phyloP scores from a whole-genome alignment of 768 basidiomycete species.

The Lentinula aciculospora region DNA sequence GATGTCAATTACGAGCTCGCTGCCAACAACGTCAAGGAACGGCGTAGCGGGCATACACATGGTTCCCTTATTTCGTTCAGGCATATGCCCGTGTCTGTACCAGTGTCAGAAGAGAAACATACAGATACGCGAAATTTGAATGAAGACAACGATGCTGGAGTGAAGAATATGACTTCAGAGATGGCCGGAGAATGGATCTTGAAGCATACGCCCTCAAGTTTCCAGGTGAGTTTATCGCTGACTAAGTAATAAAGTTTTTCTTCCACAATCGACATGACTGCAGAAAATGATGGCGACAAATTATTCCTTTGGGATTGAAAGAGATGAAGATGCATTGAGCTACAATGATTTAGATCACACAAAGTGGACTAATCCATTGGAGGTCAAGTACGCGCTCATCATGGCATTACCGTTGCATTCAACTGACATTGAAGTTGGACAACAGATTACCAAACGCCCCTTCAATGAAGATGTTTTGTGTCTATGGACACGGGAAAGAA shows the following conservation, averaged over 20 bases:
- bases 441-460: conserved; percentile 81
- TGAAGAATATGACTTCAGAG: conserved; percentile 69
- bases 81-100: conserved; percentile 13
- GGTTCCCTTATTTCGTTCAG: conserved; percentile 85
- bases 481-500: conserved; percentile 94
- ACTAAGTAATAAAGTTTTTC: neutral
- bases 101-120: conserved; percentile 17
- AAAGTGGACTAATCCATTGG: conserved; percentile 93
- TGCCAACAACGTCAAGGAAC: conserved; percentile 1
- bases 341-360: conserved; percentile 66
- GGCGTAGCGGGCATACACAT: conserved; percentile 51
- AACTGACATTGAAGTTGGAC: neutral
- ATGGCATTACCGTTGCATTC: neutral
- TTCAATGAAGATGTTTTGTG: conserved; percentile 86
- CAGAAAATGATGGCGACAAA: conserved; percentile 81
- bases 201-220: conserved; percentile 74
- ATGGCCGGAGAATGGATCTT: conserved; percentile 77
- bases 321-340: conserved; percentile 56
- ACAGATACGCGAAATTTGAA: conserved; percentile 7
- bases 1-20: conserved; percentile 12
- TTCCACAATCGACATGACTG: neutral
- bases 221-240: conserved; percentile 45
- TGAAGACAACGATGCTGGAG: neutral
- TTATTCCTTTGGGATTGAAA: conserved; percentile 87
- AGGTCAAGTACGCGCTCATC: conserved; percentile 47